Base-by-base conservation (phyloP, 2,329 filamentous ascomycete genomes). In the Huntiella bhutanensis region DNA sequence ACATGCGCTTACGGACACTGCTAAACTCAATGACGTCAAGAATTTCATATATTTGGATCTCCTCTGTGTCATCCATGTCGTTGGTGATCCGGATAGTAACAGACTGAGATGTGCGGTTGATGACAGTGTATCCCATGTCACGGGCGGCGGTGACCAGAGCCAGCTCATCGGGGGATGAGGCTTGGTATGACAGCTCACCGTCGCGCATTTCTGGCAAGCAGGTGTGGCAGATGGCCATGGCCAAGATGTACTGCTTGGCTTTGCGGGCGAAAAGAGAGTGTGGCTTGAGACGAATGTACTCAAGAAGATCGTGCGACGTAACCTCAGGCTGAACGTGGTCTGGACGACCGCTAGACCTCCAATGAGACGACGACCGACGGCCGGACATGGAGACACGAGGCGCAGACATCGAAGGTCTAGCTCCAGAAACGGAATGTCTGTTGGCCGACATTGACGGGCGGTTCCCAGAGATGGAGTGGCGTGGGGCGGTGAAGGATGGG, bases 11-110 rank as follows among this genome's bases (percentile, higher is more conserved):
- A 17, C 87, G 72, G 51, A 80, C 76, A 60, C 83, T 92, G 51
- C 82, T 91, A 55, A 95, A 95, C 56, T 94, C 87, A 49, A 95
- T 84, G 3, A 92, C 71, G 55, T 94, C 84, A 32, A 94, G 62
- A 4, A 94, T 72, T 51, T 92, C 75, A 54, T 88, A 95, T 0
- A 67, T 69, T 54, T 84, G 77, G 2, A 70, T 65, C 3, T 68
- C 61, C 22, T 60, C 58, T 3, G 58, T 54, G 10, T 33, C 40
- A 32, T 19, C 33, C 10, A 28, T 32, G 33, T 19, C 33, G 12
- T 58, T 59, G 0, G 58, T 59, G 15, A 70, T 58, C 17, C 60
- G 63, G 5, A 77, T 54, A 0, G 70, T 75, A 35, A 94, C 73
- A 0, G 71, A 76, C 42, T 78, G 74, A 0, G 82, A 71, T 28